phyloP scores from a whole-genome alignment of 177 flowering plant species.

The Telopea speciosissima region DNA sequence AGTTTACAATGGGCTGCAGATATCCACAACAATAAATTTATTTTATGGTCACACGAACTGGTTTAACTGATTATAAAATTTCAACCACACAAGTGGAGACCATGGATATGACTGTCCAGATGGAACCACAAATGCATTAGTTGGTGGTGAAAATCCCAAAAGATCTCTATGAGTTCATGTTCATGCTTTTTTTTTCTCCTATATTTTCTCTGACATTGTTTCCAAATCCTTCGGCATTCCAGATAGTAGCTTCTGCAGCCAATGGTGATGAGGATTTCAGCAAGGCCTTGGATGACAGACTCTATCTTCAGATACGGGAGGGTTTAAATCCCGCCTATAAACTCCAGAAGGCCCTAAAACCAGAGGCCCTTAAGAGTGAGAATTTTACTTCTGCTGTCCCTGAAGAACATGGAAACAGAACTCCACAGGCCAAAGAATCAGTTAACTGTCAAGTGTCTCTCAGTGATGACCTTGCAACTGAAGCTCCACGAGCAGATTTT shows the following conservation, averaged over 20 bases:
- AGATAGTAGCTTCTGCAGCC: conserved; percentile 61
- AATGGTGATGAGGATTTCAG: conserved; percentile 45
- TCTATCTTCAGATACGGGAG: conserved; percentile 55
- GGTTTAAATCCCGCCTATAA: conserved; percentile 29
- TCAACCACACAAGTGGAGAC: neutral
- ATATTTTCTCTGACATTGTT: neutral
- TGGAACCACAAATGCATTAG: neutral
- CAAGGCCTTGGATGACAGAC: conserved; percentile 49
- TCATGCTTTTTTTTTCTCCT: neutral
- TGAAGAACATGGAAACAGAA: conserved; percentile 16
- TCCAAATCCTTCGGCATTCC: conserved; percentile 13
- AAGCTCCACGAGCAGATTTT: conserved; percentile 3
- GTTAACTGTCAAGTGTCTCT: conserved; percentile 15
- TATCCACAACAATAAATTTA: neutral
- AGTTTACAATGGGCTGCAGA: neutral
- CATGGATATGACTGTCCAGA: neutral
- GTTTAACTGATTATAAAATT: neutral
- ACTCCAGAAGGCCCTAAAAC: conserved; percentile 13
- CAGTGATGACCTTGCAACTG: conserved; percentile 4
- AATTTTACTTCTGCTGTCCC: conserved; percentile 1
- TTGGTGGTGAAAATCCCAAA: neutral
- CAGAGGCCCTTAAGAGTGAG: conserved; percentile 15
- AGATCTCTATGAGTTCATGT: neutral
- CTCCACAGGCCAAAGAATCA: conserved; percentile 5
- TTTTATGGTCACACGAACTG: neutral